Conservation (phyloP, 2,329 filamentous ascomycete genomes). For the Coniosporium tulheliwenetii region DNA sequence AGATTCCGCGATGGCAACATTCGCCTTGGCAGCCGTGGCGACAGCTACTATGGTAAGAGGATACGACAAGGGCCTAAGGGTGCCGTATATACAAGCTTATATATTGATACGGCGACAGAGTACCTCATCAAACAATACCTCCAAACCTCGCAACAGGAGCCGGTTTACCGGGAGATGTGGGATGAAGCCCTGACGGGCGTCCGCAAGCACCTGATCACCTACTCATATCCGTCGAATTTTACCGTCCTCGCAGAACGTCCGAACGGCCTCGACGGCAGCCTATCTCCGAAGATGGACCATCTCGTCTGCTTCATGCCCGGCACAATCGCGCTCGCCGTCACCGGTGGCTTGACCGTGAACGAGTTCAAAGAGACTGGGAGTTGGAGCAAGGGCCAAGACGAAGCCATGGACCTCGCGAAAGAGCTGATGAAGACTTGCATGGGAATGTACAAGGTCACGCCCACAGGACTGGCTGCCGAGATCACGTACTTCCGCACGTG, state of each 20-base stretch:
- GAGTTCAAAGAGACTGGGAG: constrained; percentile 53
- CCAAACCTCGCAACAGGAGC: constrained; percentile 76
- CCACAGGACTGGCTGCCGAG: constrained; percentile 83
- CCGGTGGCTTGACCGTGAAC: constrained; percentile 58
- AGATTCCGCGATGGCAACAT: constrained; percentile 74
- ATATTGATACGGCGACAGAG: constrained; percentile 30
- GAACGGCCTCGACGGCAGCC: constrained; percentile 45
- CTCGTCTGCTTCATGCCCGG: constrained; percentile 95
- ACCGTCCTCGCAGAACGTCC: constrained; percentile 86
- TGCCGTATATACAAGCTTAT: neutral
- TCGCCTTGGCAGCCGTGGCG: constrained; percentile 79
- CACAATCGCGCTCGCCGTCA: constrained; percentile 80
- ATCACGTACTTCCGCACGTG: constrained; percentile 81
- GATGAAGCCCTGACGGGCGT: constrained; percentile 70
- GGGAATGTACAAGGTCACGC: constrained; percentile 87
- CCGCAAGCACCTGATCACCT: constrained; percentile 82
- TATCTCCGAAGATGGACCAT: constrained; percentile 94
- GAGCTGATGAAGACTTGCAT: constrained; percentile 96
- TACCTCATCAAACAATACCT: constrained; percentile 98
- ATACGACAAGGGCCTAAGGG: neutral
- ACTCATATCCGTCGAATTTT: constrained; percentile 63
- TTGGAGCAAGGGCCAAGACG: constrained; percentile 69
- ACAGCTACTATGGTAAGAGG: constrained; percentile 68
- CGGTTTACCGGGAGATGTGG: constrained; percentile 86
- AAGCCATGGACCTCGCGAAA: constrained; percentile 71